Evolutionary conservation across 2,329 filamentous ascomycete species (phyloP), one percentile per base, ranked within the genome.

Genomic region (Pseudocercospora cruenta): DNA sequence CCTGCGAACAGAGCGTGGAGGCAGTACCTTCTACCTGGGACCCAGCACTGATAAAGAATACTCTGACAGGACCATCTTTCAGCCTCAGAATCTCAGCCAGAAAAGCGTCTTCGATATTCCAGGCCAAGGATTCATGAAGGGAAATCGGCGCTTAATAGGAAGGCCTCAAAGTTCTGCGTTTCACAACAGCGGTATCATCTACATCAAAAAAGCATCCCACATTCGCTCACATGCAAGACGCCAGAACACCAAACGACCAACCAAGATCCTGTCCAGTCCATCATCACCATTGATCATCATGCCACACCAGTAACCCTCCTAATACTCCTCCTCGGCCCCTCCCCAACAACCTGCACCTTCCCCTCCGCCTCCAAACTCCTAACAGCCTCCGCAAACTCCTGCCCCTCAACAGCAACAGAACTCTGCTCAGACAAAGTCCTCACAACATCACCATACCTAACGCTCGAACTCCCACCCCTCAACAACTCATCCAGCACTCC

Each of bases 321-420:
- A 59, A 99, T 89, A 70, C 82, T 92, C 81, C 90, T 92, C 80
- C 94, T 88, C 19, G 90, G 86, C 3, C 95, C 95, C 73, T 98
- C 94, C 0, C 95, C 95, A 36, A 86, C 84, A 19, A 98, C 84
- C 80, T 91, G 91, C 64, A 97, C 85, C 33, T 87, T 82, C 0
- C 94, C 95, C 81, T 98, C 95, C 69, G 90, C 87, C 83, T 99
- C 94, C 66, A 98, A 81, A 10, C 85, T 83, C 69, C 91, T 85
- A 78, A 98, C 86, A 12, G 89, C 91, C 78, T 97, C 94, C 12
- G 87, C 86, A 77, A 99, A 95, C 78, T 98, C 94, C 9, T 84
- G 81, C 45, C 87, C 85, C 74, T 97, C 94, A 9, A 98, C 84
- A 10, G 88, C 84, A 57, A 84, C 82, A 74, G 88, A 89, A 57